Conservation (phyloP, 2,329 filamentous ascomycete species). For the Cytospora piceicola region DNA sequence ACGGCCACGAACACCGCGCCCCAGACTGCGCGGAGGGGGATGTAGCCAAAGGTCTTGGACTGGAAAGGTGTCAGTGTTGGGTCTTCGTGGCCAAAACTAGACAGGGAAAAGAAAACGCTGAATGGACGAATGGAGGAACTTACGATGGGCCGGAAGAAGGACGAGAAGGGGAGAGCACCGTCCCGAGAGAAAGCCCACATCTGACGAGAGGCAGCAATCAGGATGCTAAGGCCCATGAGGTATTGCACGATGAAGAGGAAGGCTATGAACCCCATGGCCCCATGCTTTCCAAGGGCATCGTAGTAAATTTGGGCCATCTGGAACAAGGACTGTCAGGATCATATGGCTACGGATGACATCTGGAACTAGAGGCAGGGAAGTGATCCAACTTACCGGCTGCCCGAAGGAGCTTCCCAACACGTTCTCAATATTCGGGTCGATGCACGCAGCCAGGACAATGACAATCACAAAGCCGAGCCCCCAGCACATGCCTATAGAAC, state of each 20-base stretch:
- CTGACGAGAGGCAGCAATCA: slow-evolving; percentile 63
- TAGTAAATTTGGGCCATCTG: slow-evolving; percentile 58
- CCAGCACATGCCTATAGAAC: slow-evolving; percentile 56
- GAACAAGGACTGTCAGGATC: not conserved
- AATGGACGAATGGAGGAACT: slow-evolving; percentile 13
- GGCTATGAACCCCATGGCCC: slow-evolving; percentile 61
- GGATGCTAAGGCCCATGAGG: slow-evolving; percentile 62
- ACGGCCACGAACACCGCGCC: slow-evolving; percentile 55
- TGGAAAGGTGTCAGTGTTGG: slow-evolving; percentile 17
- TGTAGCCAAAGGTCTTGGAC: slow-evolving; percentile 57
- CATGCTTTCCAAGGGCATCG: slow-evolving; percentile 62
- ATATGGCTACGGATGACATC: not conserved
- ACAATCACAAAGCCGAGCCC: slow-evolving; percentile 60
- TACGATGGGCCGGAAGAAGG: slow-evolving; percentile 58
- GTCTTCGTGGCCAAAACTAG: not conserved
- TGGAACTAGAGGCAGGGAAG: not conserved
- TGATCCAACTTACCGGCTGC: slow-evolving; percentile 58
- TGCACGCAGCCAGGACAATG: slow-evolving; percentile 61
- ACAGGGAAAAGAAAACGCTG: not conserved
- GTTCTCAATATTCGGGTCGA: slow-evolving; percentile 54
- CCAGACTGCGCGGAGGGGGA: slow-evolving; percentile 60
- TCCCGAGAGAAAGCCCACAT: slow-evolving; percentile 67
- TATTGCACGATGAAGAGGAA: slow-evolving; percentile 65
- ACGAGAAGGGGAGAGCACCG: slow-evolving; percentile 63
- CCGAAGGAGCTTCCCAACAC: slow-evolving; percentile 56